phyloP scores from a whole-genome alignment of 208 protist species.

The Acanthamoeba royreba region DNA sequence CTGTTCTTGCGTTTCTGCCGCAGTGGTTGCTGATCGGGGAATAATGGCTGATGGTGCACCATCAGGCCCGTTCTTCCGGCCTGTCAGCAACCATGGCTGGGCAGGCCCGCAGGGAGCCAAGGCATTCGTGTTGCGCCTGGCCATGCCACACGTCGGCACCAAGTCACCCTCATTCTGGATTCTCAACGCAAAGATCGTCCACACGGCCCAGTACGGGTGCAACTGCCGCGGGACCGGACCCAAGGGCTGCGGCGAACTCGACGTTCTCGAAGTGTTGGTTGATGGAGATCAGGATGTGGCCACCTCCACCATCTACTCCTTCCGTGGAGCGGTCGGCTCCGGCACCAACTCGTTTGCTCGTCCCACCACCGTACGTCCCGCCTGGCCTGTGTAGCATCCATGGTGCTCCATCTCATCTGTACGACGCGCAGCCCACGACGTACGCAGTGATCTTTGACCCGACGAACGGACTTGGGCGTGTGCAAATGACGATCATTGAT shows the following conservation, averaged over 20 bases:
- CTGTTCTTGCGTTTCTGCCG: no score
- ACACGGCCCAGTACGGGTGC: background rate
- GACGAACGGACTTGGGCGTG: background rate
- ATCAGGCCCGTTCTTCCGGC: background rate
- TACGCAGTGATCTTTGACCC: background rate
- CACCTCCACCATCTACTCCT: constrained; percentile 1
- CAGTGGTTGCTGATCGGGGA: background rate
- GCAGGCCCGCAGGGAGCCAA: background rate
- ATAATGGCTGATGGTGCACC: background rate
- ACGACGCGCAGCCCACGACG: background rate
- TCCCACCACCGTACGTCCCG: background rate
- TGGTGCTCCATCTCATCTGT: background rate
- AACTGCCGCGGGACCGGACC: background rate
- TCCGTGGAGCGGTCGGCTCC: background rate
- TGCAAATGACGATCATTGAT: background rate
- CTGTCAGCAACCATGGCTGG: background rate
- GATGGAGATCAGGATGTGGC: background rate
- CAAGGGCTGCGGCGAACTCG: background rate
- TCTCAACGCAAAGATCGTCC: background rate
- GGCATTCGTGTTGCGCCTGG: background rate
- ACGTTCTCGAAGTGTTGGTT: background rate
- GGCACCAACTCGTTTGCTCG: background rate
- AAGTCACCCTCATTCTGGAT: background rate
- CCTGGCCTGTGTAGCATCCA: background rate
- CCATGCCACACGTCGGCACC: background rate